Percentiles rank a stretch among this genome's conserved stretches.
Evolutionary conservation across 2,329 filamentous ascomycete species (phyloP).

Genomic region (Emergomyces orientalis): DNA sequence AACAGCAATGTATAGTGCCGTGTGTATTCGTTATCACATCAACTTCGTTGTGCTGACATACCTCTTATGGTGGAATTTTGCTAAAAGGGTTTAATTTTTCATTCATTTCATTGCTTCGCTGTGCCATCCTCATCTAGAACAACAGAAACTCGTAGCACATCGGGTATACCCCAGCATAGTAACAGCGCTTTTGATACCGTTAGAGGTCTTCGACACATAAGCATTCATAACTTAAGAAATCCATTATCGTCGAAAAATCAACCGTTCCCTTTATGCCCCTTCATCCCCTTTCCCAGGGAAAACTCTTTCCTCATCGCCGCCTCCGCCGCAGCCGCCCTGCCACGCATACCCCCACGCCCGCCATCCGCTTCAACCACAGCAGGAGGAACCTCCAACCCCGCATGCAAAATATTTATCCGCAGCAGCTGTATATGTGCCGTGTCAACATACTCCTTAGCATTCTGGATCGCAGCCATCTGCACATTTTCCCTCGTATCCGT

Average conservation of each 20-base stretch:
- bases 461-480: conserved; percentile 59
- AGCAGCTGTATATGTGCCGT: conserved; percentile 68
- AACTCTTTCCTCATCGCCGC: neutral
- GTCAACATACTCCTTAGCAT: conserved; percentile 61
- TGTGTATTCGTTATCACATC: neutral
- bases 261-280: neutral
- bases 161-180: neutral
- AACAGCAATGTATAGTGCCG: neutral
- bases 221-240: neutral
- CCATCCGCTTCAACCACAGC: conserved; percentile 8
- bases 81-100: neutral
- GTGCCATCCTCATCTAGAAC: neutral
- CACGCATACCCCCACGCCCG: neutral
- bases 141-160: neutral
- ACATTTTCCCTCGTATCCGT: conserved; percentile 58
- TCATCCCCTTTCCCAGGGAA: neutral
- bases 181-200: neutral
- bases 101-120: neutral
- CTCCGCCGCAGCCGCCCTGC: neutral
- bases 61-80: neutral
- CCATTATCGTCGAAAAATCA: neutral
- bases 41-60: neutral
- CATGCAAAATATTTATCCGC: conserved; percentile 64
- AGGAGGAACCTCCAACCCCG: conserved; percentile 60
- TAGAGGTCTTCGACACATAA: neutral